These are phyloP conservation scores for Chytriomyces confervae DNA, from an alignment of 192 early-diverging fungal species.

Conservation along the genomic window DNA sequence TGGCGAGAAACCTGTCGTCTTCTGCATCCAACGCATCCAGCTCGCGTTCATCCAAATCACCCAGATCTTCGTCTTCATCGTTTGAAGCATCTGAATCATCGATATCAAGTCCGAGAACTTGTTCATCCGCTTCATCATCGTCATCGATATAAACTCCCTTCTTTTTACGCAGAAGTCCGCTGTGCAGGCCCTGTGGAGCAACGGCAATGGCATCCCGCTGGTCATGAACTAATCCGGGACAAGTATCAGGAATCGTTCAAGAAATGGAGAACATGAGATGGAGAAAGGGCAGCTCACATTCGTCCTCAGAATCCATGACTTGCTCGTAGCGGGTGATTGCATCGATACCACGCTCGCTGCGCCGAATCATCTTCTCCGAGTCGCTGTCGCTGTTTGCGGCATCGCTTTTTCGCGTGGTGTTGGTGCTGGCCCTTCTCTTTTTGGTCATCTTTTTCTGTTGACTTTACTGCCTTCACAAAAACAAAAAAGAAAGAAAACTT, in stretches of 20 bases:
- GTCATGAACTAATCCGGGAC: conserved; percentile 39
- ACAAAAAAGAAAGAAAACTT: conserved; percentile 11
- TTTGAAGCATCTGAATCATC: conserved; percentile 26
- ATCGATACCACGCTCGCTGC: background rate
- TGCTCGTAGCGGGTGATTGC: conserved; percentile 25
- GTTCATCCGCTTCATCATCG: conserved; percentile 74
- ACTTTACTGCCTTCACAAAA: background rate
- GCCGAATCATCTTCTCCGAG: background rate
- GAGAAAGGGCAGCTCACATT: conserved; percentile 25
- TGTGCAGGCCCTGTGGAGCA: background rate
- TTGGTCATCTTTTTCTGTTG: conserved; percentile 15
- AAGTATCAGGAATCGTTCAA: background rate
- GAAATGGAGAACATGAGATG: background rate
- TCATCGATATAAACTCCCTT: conserved; percentile 34
- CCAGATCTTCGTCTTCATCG: conserved; percentile 30
- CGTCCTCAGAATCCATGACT: conserved; percentile 47
- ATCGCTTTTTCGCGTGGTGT: background rate
- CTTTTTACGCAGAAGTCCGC: background rate
- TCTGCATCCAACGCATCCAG: conserved; percentile 20
- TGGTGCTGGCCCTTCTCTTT: conserved; percentile 16
- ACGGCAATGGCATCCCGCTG: conserved; percentile 45
- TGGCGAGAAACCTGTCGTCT: conserved; percentile 20
- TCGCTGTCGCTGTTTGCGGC: conserved; percentile 9
- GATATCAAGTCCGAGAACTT: conserved; percentile 76
- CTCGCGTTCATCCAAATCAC: conserved; percentile 8